Conservation (phyloP, 441 rosid species). For the Corymbia calophylla region DNA sequence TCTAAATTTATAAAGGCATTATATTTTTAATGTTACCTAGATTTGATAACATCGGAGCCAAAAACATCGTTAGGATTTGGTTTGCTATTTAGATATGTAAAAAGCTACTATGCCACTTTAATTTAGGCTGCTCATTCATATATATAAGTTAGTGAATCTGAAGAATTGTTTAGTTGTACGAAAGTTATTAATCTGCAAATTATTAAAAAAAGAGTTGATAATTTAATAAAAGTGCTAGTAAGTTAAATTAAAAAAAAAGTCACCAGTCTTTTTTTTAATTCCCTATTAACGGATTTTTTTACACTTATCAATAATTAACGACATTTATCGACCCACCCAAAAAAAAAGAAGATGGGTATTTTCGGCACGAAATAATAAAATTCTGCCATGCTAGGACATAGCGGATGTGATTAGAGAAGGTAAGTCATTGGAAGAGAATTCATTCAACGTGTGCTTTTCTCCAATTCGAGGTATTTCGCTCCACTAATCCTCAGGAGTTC, state of each 20-base stretch:
- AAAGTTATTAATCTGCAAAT: not conserved
- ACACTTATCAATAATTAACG: not conserved
- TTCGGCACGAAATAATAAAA: not conserved
- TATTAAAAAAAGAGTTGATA: not conserved
- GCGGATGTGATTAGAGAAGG: not conserved
- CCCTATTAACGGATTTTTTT: fast-evolving
- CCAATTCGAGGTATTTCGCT: not conserved
- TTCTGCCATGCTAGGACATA: no score
- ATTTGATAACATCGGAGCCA: not conserved
- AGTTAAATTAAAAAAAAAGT: not conserved
- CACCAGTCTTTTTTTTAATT: no score
- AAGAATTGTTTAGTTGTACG: not conserved
- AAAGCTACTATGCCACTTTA: not conserved
- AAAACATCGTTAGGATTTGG: not conserved
- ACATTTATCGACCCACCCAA: not conserved
- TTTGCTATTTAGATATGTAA: not conserved
- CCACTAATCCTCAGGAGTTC: not conserved
- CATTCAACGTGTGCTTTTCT: not conserved
- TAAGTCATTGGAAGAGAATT: not conserved
- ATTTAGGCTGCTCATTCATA: not conserved
- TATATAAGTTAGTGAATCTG: not conserved
- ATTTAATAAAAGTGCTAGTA: not conserved
- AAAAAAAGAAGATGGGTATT: not conserved
- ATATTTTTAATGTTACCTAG: not conserved
- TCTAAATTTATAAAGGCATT: not conserved